These are phyloP conservation scores for Ascochyta koolunga DNA, from an alignment of 2,329 filamentous ascomycete species.

Conservation along the genomic window DNA sequence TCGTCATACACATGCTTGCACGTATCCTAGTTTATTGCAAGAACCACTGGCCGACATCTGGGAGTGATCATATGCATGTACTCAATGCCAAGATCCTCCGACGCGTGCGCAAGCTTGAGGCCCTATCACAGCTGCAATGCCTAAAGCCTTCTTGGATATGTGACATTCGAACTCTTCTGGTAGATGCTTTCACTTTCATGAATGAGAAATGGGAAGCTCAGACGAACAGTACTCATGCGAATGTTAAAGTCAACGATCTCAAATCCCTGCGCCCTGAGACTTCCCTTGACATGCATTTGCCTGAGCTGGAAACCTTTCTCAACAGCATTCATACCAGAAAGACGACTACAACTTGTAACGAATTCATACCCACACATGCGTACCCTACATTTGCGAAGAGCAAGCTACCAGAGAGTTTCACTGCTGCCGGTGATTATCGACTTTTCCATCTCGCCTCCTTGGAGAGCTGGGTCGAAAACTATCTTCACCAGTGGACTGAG, in stretches of 20 bases:
- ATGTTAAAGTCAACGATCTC: conserved; percentile 11
- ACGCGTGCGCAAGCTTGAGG: conserved; percentile 32
- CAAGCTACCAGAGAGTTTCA: conserved; percentile 17
- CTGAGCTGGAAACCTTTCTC: conserved; percentile 26
- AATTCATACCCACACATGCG: conserved; percentile 18
- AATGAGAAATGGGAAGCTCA: conserved; percentile 18
- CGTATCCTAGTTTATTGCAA: conserved; percentile 40
- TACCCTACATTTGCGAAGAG: conserved; percentile 13
- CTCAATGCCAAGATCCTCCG: conserved; percentile 30
- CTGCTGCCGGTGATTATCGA: conserved; percentile 17
- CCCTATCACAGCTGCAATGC: conserved; percentile 7
- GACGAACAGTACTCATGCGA: not conserved
- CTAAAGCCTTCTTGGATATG: conserved; percentile 10
- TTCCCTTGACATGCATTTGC: conserved; percentile 26
- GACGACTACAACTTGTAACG: not conserved
- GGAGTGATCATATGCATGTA: conserved; percentile 20
- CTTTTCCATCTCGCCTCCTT: conserved; percentile 56
- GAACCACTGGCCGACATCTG: not conserved
- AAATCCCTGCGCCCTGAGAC: conserved; percentile 17
- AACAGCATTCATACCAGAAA: conserved; percentile 8
- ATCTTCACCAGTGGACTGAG: conserved; percentile 51
- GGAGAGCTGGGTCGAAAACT: conserved; percentile 57
- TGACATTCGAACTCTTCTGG: conserved; percentile 1
- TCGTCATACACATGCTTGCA: conserved; percentile 58
- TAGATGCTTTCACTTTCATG: conserved; percentile 15